Base-by-base conservation (phyloP, 2,329 filamentous ascomycete genomes). In the Aspergillus puulaauensis region DNA sequence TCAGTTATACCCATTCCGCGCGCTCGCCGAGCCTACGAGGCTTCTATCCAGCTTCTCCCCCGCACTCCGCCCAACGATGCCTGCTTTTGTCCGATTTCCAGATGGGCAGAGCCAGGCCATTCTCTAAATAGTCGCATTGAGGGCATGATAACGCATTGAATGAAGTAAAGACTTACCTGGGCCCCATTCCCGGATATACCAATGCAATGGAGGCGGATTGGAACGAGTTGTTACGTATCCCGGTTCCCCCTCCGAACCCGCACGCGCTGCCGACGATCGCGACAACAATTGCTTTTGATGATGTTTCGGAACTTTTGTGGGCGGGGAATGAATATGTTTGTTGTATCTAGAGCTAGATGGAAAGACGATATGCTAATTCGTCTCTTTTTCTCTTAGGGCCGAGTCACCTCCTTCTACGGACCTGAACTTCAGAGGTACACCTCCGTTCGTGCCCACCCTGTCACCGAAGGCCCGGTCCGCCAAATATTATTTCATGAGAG, bases 401-500 rank as follows among this genome's bases (percentile, higher is more conserved):
- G 92, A 64, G 86, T 98, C 48, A 89, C 87, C 45, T 96, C 93
- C 11, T 97, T 96, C 76, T 91, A 91, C 74, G 89, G 91, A 53
- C 85, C 86, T 53, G 91, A 96, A 60, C 82, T 98, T 48, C 89
- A 93, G 69, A 85, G 86, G 70, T 97, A 99, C 74, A 96, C 93
- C 4, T 96, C 93, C 39, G 93, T 95, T 75, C 88, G 89, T 71
- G 90, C 89, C 43, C 92, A 96, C 73, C 79, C 82, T 2, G 79
- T 83, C 5, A 76, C 84, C 62, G 90, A 96, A 74, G 91, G 92
- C 23, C 80, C 87, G 3, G 89, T 99, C 41, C 89, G 90, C 62
- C 93, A 98, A 71, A 85, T 99, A 45, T 82, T 98, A 31, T 90
- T 97, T 72, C 93, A 93, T 71, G 91, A 97, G 62, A 91, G 89